phyloP scores from a whole-genome alignment of 805 yeast genomes.

The Yamadazyma olivae region DNA sequence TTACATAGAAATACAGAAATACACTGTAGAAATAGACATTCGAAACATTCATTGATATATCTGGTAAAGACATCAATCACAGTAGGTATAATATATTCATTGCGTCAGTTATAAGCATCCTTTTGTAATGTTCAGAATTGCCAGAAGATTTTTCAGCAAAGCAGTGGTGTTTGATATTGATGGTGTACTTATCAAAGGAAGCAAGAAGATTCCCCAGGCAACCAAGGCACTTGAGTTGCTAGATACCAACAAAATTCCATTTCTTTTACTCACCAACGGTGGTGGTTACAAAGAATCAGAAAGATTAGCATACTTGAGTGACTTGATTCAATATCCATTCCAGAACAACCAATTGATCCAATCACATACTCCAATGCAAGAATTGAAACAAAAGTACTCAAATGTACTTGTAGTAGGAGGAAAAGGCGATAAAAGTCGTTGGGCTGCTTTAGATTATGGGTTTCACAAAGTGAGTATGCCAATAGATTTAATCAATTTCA shows the following conservation, averaged over 20 bases:
- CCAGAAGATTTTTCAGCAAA: constrained; percentile 1
- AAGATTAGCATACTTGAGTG: constrained; percentile 37
- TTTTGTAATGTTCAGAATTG: not conserved
- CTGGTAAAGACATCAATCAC: no score
- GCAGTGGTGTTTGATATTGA: constrained; percentile 58
- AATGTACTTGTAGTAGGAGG: constrained; percentile 87
- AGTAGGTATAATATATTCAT: no score
- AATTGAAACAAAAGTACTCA: constrained; percentile 18
- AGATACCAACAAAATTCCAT: constrained; percentile 59
- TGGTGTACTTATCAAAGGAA: constrained; percentile 82
- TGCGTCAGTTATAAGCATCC: no score
- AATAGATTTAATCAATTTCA: constrained; percentile 61
- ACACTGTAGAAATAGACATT: no score
- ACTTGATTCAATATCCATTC: constrained; percentile 52
- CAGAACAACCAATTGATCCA: constrained; percentile 70
- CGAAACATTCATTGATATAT: no score
- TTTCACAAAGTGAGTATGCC: constrained; percentile 73
- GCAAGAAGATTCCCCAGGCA: constrained; percentile 64
- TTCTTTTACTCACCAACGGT: constrained; percentile 84
- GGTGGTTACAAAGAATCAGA: constrained; percentile 73
- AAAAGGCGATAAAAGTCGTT: constrained; percentile 60
- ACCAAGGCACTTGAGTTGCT: constrained; percentile 55
- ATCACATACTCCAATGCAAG: constrained; percentile 63
- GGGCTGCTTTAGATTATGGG: constrained; percentile 75
- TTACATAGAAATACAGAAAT: no score